Conservation (phyloP, 345 rosid species). For the Gossypium herbaceum region DNA sequence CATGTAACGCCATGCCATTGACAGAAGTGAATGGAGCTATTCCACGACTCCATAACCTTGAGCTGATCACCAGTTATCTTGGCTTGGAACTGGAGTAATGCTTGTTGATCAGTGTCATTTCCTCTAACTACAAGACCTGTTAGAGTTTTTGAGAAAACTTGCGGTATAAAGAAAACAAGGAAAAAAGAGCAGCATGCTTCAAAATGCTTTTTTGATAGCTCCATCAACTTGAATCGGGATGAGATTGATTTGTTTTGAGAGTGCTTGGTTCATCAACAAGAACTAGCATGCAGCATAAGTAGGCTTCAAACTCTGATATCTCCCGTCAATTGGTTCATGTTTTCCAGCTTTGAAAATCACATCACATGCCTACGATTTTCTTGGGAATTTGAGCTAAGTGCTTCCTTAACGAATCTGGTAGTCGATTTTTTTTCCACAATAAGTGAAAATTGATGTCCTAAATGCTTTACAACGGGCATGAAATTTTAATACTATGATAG, state of each 20-base stretch:
- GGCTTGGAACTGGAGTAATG: not conserved
- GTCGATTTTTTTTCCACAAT: no score
- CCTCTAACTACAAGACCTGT: not conserved
- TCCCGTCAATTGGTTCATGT: not conserved
- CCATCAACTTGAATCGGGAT: not conserved
- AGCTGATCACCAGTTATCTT: not conserved
- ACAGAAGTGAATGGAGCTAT: constrained; percentile 12
- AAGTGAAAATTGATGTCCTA: no score
- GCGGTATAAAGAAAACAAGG: no score
- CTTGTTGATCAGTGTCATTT: not conserved
- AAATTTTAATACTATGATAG: no score
- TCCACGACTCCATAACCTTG: constrained; percentile 1
- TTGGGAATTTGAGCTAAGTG: no score
- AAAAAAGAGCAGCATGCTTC: not conserved
- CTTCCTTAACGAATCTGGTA: no score
- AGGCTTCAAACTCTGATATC: not conserved
- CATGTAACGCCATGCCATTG: constrained; percentile 16
- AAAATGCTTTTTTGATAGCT: not conserved
- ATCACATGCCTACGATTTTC: no score
- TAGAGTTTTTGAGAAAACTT: no score
- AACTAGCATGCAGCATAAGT: not conserved
- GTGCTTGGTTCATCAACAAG: not conserved
- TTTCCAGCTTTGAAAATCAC: not conserved
- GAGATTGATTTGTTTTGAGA: not conserved
- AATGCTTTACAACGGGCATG: no score